These are phyloP conservation scores for Chrysophaeum taylorii DNA, from an alignment of 352 stramenopile genomes.

Conservation along the genomic window DNA sequence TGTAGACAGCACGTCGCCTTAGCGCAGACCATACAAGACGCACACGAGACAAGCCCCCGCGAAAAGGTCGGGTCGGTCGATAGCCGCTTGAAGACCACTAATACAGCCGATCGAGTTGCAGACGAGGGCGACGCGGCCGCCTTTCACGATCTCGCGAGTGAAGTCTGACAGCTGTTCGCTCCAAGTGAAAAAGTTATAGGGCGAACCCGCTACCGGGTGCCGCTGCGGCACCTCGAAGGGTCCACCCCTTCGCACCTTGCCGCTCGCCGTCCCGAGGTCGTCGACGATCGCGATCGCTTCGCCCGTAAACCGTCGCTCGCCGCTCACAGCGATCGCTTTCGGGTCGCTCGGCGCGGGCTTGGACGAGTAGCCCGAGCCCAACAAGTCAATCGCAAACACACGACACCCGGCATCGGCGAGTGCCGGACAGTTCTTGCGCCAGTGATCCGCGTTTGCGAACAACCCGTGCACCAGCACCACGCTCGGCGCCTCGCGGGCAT, in stretches of 20 bases:
- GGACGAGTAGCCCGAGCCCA: constrained; percentile 44
- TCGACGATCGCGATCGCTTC: constrained; percentile 29
- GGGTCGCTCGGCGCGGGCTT: constrained; percentile 35
- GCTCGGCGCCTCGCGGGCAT: too few species aligned
- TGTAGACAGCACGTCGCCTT: too few species aligned
- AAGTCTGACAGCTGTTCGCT: constrained; percentile 49
- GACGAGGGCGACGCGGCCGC: constrained; percentile 31
- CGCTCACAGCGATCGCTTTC: constrained; percentile 32
- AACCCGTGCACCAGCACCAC: constrained; percentile 53
- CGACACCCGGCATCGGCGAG: constrained; percentile 32
- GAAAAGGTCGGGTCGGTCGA: constrained; percentile 47
- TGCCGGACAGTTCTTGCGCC: constrained; percentile 39
- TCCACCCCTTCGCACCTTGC: constrained; percentile 26
- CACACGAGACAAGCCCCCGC: constrained; percentile 41
- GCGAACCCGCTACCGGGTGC: constrained; percentile 37
- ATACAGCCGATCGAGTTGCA: constrained; percentile 56
- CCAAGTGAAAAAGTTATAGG: constrained; percentile 61
- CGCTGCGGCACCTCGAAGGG: constrained; percentile 38
- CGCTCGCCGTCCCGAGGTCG: constrained; percentile 37
- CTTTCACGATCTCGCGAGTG: constrained; percentile 37
- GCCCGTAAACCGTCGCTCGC: constrained; percentile 29
- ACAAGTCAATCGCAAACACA: constrained; percentile 47
- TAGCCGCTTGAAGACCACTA: constrained; percentile 40
- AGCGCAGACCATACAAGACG: too few species aligned
- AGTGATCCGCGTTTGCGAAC: constrained; percentile 59